A percentile compares a stretch with the other conserved stretches of the same genome.
Conservation (phyloP, 306 rosid species). For the Quercus gilva region DNA sequence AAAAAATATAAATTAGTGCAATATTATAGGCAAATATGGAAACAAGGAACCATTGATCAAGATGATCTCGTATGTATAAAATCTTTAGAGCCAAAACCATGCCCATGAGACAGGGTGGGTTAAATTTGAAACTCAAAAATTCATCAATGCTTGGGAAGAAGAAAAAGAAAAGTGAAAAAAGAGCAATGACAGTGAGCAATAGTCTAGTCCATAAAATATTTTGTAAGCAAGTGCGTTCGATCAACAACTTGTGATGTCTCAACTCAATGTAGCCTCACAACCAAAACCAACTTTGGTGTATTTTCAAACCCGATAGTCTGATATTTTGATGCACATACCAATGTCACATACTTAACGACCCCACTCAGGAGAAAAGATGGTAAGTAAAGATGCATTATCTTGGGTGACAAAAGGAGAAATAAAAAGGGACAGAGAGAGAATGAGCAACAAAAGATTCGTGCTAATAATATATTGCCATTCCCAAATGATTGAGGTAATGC, state of each 20-base stretch:
- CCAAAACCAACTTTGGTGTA: not conserved
- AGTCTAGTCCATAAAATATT: not conserved
- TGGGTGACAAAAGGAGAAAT: not conserved
- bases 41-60: not conserved
- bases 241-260: not conserved
- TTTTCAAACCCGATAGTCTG: not conserved
- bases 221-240: not conserved
- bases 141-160: not conserved
- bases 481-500: not conserved
- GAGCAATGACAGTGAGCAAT: not conserved
- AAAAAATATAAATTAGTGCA: not conserved
- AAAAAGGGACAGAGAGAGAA: not conserved
- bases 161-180: not conserved
- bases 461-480: not conserved
- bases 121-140: not conserved
- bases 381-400: not conserved
- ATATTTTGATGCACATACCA: not conserved
- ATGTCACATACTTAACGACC: not conserved
- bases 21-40: not conserved
- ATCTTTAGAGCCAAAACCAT: not conserved
- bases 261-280: not conserved
- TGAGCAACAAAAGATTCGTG: not conserved
- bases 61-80: not conserved
- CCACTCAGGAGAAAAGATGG: not conserved
- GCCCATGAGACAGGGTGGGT: not conserved